Evolutionary conservation across 1,139 yeast genomes (phyloP).

Genomic region (Geotrichum macrosporum): DNA sequence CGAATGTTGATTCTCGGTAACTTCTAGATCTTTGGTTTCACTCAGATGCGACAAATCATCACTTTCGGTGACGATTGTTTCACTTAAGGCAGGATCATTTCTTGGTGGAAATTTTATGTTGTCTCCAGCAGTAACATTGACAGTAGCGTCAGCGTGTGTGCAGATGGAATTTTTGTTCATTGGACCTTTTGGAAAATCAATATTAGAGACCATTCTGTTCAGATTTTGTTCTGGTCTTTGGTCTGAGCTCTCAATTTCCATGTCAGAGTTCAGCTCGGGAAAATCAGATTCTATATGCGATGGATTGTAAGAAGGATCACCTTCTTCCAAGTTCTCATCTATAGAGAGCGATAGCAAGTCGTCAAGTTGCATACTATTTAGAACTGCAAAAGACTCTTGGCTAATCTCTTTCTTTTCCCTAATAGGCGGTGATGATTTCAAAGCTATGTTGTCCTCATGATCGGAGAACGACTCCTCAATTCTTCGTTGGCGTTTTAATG

Average conservation of each 20-base stretch:
- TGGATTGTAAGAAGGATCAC: neutral
- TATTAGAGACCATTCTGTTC: neutral
- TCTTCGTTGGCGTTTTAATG: conserved; percentile 5
- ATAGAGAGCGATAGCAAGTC: conserved; percentile 1
- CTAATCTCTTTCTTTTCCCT: neutral
- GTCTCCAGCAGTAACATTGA: too few relatives aligned
- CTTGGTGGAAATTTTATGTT: too few relatives aligned
- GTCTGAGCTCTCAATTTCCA: conserved; percentile 3
- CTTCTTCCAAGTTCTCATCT: neutral
- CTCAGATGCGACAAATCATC: too few relatives aligned
- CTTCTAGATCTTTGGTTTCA: too few relatives aligned
- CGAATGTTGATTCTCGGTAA: too few relatives aligned
- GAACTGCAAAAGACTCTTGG: conserved; percentile 1
- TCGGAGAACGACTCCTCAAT: neutral
- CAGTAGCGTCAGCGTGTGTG: too few relatives aligned
- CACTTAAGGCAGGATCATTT: too few relatives aligned
- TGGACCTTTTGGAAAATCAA: too few relatives aligned
- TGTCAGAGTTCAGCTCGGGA: neutral
- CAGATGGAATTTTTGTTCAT: too few relatives aligned
- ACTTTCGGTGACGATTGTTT: too few relatives aligned
- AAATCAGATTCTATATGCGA: neutral
- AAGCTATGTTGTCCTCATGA: neutral
- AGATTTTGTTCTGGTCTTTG: neutral
- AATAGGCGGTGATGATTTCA: neutral
- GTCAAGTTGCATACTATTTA: conserved; percentile 3